Conservation (phyloP, 768 basidiomycete species). For the Termitomyces eurrhizus region DNA sequence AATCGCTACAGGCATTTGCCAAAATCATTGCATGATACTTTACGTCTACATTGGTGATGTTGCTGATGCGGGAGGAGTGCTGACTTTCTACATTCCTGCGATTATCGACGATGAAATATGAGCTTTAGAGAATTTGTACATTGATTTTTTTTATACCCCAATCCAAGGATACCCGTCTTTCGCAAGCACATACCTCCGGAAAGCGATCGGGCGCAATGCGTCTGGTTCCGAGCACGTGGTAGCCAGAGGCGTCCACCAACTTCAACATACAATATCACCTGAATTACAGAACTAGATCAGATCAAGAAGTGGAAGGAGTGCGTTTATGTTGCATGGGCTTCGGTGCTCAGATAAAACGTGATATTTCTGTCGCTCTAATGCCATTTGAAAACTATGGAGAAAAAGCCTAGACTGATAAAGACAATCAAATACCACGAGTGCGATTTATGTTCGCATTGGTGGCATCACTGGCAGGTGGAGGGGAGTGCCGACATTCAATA, state of each 20-base stretch:
- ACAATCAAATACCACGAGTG: no score
- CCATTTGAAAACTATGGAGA: no score
- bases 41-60: conserved; percentile 88
- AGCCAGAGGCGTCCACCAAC: not conserved
- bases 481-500: not conserved
- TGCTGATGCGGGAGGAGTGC: conserved; percentile 74
- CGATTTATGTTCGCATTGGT: no score
- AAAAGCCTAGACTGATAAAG: no score
- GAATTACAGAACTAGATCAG: no score
- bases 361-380: no score
- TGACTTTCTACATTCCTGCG: conserved; percentile 87
- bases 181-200: not conserved
- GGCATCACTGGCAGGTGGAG: not conserved
- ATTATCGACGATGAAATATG: conserved; percentile 52
- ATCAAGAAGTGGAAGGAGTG: no score
- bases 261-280: not conserved
- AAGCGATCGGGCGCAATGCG: not conserved
- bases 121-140: conserved; percentile 2
- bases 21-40: conserved; percentile 78
- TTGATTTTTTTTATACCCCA: conserved; percentile 3
- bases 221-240: not conserved
- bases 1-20: conserved; percentile 63
- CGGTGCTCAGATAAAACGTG: no score
- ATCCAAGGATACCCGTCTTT: not conserved
- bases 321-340: no score